Conservation (phyloP, 2,329 filamentous ascomycete genomes). For the Aspergillus puulaauensis region DNA sequence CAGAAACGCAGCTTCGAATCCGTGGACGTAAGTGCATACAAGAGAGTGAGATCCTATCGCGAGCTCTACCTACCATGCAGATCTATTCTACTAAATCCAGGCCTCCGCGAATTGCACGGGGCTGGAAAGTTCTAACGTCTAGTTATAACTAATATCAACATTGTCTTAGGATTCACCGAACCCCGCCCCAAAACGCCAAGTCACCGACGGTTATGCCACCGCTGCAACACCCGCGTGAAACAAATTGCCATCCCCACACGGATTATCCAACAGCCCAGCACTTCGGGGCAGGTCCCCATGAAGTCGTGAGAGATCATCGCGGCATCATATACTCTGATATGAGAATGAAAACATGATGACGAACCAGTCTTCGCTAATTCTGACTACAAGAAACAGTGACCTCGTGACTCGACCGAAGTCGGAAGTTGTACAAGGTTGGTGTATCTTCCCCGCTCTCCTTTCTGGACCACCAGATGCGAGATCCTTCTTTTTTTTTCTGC, state of each 20-base stretch:
- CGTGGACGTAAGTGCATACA: conserved; percentile 43
- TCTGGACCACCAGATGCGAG: background rate
- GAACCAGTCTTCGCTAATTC: conserved; percentile 23
- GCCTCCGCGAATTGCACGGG: conserved; percentile 15
- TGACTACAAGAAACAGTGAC: conserved; percentile 19
- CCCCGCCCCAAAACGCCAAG: conserved; percentile 34
- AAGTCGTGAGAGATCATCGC: conserved; percentile 14
- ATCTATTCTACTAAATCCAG: conserved; percentile 22
- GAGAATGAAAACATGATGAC: conserved; percentile 17
- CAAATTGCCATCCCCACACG: background rate
- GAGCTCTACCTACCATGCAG: conserved; percentile 7
- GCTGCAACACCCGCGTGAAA: conserved; percentile 34
- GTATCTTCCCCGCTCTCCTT: conserved; percentile 21
- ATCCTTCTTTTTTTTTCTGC: background rate
- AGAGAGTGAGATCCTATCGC: conserved; percentile 23
- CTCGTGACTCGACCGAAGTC: conserved; percentile 21
- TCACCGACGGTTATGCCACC: conserved; percentile 27
- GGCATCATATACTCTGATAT: conserved; percentile 1
- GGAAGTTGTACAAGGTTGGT: conserved; percentile 37
- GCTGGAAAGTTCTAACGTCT: conserved; percentile 20
- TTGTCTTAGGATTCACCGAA: conserved; percentile 28
- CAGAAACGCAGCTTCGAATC: conserved; percentile 42
- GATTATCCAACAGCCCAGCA: conserved; percentile 10
- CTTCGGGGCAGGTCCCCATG: conserved; percentile 33
- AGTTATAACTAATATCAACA: conserved; percentile 34